Base-by-base conservation (phyloP, 441 rosid genomes). In the Adansonia grandidieri region DNA sequence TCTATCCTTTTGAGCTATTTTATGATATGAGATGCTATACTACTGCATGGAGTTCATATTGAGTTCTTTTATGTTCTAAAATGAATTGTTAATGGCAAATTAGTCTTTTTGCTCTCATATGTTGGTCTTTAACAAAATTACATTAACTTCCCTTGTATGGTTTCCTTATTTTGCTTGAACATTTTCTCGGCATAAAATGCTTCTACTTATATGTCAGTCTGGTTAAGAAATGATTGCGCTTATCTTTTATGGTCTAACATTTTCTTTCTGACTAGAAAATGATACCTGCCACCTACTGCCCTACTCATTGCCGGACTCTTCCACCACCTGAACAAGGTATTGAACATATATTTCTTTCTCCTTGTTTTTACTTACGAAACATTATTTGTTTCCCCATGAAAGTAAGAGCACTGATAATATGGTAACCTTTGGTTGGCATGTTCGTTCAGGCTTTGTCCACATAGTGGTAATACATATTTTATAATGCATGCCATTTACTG, bases 291-390 rank as follows among this genome's bases (percentile, higher is more conserved):
- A 92, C 93, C 24, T 90, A 91, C 84, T 91, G 80, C 70, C 96
- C 95, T 17, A 94, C 97, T 40, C 97, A 92, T 79, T 82, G 83
- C 87, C 88, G 94, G 78, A 88, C 98, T 76, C 80, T 90, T 84
- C 98, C 96, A 71, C 96, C 97, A 40, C 90, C 96, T 11, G 88
- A 91, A 82, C 98, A 94, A 87, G 97, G 96, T 92, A 88, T 72
- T 60, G 19, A 9, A 28, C 42, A 22, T 17, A 78, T 76, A 75
- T 40, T 61, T 13, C n/a, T 15, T 42, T 64, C 74, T 66, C 19
- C 67, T 15, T 28, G n/a, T 63, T 11, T 44, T 45, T 72, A 13
- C 19, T 57, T 3, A 6, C 20, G 11, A 53, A 48, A 70, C 64
- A 56, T 47, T 13, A 2, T 68, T 8, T 60, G 28, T n/a, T 76